Evolutionary conservation across 1,284 basidiomycete species (phyloP).

Genomic region (Termitomyces sp.): DNA sequence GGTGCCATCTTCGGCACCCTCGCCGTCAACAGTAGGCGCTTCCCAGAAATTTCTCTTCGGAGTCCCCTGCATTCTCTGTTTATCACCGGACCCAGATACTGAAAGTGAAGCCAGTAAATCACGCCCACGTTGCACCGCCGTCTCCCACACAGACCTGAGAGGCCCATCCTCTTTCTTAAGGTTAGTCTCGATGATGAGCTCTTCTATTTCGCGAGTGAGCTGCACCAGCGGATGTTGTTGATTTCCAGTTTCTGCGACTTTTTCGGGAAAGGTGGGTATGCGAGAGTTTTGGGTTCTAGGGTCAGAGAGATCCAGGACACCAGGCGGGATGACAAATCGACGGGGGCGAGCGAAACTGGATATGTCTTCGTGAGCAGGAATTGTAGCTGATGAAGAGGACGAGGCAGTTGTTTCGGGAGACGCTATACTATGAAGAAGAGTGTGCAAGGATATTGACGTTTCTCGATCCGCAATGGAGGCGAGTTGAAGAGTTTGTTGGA

Average conservation of each 20-base stretch:
- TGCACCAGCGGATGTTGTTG: constrained; percentile 30
- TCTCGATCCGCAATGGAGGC: constrained; percentile 42
- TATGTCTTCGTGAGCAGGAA: constrained; percentile 17
- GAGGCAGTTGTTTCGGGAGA: constrained; percentile 12
- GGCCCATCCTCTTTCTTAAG: constrained; percentile 52
- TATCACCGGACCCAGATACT: not conserved
- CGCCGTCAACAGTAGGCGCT: not conserved
- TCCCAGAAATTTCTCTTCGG: constrained; percentile 10
- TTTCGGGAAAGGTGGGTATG: constrained; percentile 1
- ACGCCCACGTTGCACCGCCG: constrained; percentile 26
- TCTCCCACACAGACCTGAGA: constrained; percentile 46
- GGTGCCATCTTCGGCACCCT: not conserved
- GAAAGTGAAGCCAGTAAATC: not conserved
- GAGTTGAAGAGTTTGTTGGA: constrained; percentile 27
- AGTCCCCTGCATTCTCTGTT: not conserved
- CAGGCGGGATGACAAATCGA: constrained; percentile 15
- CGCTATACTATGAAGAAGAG: constrained; percentile 12
- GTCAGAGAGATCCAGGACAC: constrained; percentile 8
- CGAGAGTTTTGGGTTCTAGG: constrained; percentile 23
- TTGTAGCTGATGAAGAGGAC: constrained; percentile 24
- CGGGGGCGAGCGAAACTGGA: constrained; percentile 19
- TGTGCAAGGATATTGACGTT: constrained; percentile 29
- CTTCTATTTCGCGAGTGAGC: constrained; percentile 53
- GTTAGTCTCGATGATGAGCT: constrained; percentile 57
- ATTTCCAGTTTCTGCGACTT: constrained; percentile 4